These are phyloP conservation scores for Rhexocercosporidium sp. DNA, from an alignment of 2,329 filamentous ascomycete species.

Conservation along the genomic window DNA sequence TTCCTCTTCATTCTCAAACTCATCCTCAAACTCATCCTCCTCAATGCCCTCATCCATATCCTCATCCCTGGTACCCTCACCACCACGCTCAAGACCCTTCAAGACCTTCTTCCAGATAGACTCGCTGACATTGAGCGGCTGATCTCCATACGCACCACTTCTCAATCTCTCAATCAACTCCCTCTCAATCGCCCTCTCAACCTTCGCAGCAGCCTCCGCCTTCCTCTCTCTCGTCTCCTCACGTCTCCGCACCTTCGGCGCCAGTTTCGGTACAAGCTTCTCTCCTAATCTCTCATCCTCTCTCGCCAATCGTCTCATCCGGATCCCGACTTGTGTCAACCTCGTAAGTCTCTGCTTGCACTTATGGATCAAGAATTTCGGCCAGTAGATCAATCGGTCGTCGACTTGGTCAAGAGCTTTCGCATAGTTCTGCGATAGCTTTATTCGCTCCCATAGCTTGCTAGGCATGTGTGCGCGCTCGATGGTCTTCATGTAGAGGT, in stretches of 20 bases:
- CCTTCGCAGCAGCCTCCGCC: constrained; percentile 84
- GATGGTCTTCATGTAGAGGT: constrained; percentile 96
- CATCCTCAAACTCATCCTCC: constrained; percentile 77
- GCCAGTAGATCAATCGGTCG: constrained; percentile 87
- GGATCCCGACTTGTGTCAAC: constrained; percentile 88
- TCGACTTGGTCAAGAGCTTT: constrained; percentile 89
- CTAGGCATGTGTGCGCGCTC: constrained; percentile 87
- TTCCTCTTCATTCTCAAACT: constrained; percentile 73
- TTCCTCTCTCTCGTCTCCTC: constrained; percentile 79
- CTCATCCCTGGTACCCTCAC: constrained; percentile 81
- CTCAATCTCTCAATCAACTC: constrained; percentile 90
- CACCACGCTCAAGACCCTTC: constrained; percentile 84
- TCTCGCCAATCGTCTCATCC: constrained; percentile 78
- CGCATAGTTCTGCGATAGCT: constrained; percentile 87
- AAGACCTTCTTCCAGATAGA: constrained; percentile 97
- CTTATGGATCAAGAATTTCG: constrained; percentile 91
- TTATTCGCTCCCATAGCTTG: constrained; percentile 94
- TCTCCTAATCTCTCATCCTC: constrained; percentile 92
- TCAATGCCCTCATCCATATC: constrained; percentile 88
- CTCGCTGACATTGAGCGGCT: constrained; percentile 94
- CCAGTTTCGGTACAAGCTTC: constrained; percentile 83
- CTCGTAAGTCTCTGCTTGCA: constrained; percentile 95
- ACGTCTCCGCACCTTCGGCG: constrained; percentile 83
- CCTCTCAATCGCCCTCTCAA: constrained; percentile 93
- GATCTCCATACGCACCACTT: constrained; percentile 92